Evolutionary conservation across 139 green algal species (phyloP).

Genomic region (Limnomonas spitsbergensis): DNA sequence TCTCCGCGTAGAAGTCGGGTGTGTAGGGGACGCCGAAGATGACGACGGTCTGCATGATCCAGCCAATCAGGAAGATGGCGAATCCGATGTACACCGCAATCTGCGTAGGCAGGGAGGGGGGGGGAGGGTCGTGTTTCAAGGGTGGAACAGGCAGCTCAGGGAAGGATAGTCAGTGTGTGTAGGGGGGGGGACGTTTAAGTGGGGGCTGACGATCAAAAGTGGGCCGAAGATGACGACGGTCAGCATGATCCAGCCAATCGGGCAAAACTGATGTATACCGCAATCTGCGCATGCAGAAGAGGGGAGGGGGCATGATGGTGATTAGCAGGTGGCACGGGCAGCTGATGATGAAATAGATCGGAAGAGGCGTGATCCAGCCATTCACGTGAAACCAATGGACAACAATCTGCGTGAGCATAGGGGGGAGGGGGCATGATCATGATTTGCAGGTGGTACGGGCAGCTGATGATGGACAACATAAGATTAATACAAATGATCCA

Average conservation of each 20-base stretch:
- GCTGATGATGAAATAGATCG: not conserved
- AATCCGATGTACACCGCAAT: constrained; percentile 85
- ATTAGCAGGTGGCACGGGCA: not conserved
- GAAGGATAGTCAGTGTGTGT: too few relatives aligned
- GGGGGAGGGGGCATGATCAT: too few relatives aligned
- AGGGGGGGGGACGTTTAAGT: too few relatives aligned
- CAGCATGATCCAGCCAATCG: constrained; percentile 63
- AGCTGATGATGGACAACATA: not conserved
- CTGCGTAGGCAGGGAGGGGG: constrained; percentile 24
- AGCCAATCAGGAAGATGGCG: constrained; percentile 80
- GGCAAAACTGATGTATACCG: constrained; percentile 86
- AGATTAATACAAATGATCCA: constrained; percentile 43
- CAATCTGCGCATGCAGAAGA: constrained; percentile 32
- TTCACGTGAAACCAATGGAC: constrained; percentile 87
- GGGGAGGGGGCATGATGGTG: too few relatives aligned
- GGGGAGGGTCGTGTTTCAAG: too few relatives aligned
- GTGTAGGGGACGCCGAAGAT: constrained; percentile 70
- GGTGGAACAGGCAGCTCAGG: not conserved
- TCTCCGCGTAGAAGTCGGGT: constrained; percentile 46
- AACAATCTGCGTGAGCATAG: constrained; percentile 58
- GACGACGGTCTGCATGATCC: constrained; percentile 50
- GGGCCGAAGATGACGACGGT: constrained; percentile 50
- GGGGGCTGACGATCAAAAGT: not conserved
- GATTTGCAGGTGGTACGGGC: too few relatives aligned
- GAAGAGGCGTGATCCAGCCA: constrained; percentile 43